Evolutionary conservation across 2,329 filamentous ascomycete species (phyloP), one percentile per base, ranked within the genome.

Genomic region (Parasarocladium wereldwijsianum): DNA sequence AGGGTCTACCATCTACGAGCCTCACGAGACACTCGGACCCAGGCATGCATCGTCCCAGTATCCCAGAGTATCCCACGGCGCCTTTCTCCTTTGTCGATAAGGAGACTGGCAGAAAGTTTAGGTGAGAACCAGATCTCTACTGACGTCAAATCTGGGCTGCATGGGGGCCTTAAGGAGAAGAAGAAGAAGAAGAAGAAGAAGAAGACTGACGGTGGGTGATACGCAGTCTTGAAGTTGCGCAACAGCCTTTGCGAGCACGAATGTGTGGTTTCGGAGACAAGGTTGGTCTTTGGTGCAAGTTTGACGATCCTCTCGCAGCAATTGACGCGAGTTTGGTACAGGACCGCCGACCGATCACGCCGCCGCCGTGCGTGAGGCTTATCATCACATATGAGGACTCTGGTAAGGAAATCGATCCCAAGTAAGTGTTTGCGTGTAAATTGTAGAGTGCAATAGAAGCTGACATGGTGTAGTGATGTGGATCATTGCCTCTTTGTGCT

Each of bases 251-350:
- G 44, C 75, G 90, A 44, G 90, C 90, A 40, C 81, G 90, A 37
- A 96, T 96, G 90, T 98, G 90, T 59, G 90, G 90, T 6, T 98
- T 96, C 58, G 90, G 90, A 38, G 90, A 98, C 61, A 98, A 96
- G 69, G 83, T 90, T 57, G 33, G 59, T 19, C 24, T 16, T 29
- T 22, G 32, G 36, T 32, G 36, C 28, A 14, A 14, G 3, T 23
- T 9, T 6, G 12, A 26, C 21, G 26, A 24, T 24, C 3, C 9
- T 14, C 34, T 23, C n/a, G 39, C 26, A 15, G 14, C 29, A 24
- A 36, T 36, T 35, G 34, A 42, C 27, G 15, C 15, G 4, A 4
- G 13, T 18, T 5, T n/a, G 13, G 12, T 30, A 33, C 45, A 93
- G 81, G 90, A 98, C 53, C 81, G 90, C 40, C 71, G 90, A 39